These are phyloP conservation scores for Daedaleopsis sinensis DNA, from an alignment of 768 basidiomycete species.

Conservation along the genomic window DNA sequence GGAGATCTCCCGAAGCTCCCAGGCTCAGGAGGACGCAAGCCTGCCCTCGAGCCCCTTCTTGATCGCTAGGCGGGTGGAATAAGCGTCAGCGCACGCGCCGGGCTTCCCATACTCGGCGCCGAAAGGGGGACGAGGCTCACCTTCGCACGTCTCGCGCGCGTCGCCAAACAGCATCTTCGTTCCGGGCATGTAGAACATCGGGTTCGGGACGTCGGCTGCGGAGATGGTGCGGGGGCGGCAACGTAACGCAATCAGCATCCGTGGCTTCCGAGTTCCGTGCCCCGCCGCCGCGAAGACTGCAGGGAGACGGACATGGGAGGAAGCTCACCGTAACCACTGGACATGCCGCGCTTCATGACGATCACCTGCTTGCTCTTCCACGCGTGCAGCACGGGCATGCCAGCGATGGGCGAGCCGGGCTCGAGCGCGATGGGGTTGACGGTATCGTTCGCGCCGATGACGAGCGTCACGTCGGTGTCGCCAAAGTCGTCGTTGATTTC, in stretches of 20 bases:
- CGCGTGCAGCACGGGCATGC: conserved; percentile 90
- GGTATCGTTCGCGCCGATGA: conserved; percentile 92
- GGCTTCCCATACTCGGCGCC: background rate
- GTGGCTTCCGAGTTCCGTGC: background rate
- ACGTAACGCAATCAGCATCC: background rate
- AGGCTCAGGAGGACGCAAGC: conserved; percentile 11
- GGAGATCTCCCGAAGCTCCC: background rate
- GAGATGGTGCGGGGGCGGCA: background rate
- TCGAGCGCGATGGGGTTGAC: conserved; percentile 91
- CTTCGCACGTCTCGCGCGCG: conserved; percentile 89
- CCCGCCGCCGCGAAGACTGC: background rate
- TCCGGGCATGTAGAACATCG: conserved; percentile 91
- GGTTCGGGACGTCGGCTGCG: conserved; percentile 87
- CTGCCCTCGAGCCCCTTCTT: conserved; percentile 36
- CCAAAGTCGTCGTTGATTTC: conserved; percentile 93
- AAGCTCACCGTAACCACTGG: conserved; percentile 77
- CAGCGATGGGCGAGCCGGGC: conserved; percentile 84
- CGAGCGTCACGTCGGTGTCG: conserved; percentile 87
- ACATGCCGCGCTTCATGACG: conserved; percentile 92
- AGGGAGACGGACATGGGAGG: background rate
- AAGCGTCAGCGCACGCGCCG: background rate
- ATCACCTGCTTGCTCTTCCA: conserved; percentile 94
- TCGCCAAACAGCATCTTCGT: conserved; percentile 93
- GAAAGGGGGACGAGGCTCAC: conserved; percentile 35
- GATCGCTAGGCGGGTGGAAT: conserved; percentile 28